Percentiles rank a stretch among this genome's conserved stretches.
Conservation (phyloP, 495 filamentous ascomycete species). For the Podospora didyma region DNA sequence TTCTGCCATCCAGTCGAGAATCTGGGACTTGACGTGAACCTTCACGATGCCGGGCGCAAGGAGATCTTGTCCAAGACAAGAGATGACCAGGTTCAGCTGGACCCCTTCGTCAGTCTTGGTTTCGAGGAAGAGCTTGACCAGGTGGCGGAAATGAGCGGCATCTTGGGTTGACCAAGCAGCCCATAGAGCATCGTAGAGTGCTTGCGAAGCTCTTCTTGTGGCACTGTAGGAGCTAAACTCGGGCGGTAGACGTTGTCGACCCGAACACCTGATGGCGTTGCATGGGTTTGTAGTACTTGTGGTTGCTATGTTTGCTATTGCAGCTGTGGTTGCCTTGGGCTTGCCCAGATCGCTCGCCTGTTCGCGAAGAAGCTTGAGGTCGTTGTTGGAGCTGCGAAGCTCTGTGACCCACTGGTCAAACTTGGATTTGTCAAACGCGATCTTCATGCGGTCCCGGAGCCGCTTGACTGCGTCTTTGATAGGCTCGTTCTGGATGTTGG, state of each 20-base stretch:
- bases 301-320: no score
- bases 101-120: conserved; percentile 5
- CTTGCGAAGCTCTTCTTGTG: conserved; percentile 7
- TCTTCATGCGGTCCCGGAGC: conserved; percentile 4
- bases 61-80: neutral
- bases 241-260: neutral
- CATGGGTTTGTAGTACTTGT: neutral
- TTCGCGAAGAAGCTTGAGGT: conserved; percentile 3
- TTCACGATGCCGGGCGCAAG: conserved; percentile 1
- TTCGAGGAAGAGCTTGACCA: conserved; percentile 9
- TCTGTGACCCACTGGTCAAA: conserved; percentile 3
- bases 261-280: neutral
- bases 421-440: conserved; percentile 3
- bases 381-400: conserved; percentile 3
- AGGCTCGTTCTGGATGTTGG: neutral
- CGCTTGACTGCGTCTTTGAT: conserved; percentile 3
- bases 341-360: conserved; percentile 3
- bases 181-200: conserved; percentile 9
- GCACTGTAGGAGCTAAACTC: conserved; percentile 3
- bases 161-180: conserved; percentile 5
- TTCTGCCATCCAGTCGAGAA: neutral
- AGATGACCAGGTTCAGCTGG: conserved; percentile 9
- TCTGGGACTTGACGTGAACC: conserved; percentile 5
- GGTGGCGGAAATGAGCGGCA: neutral
- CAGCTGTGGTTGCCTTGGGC: neutral